Percentiles rank a stretch among this genome's conserved stretches.
phyloP scores from a whole-genome alignment of 192 early-diverging fungal genomes.

The Rhizoclosmatium sp. region DNA sequence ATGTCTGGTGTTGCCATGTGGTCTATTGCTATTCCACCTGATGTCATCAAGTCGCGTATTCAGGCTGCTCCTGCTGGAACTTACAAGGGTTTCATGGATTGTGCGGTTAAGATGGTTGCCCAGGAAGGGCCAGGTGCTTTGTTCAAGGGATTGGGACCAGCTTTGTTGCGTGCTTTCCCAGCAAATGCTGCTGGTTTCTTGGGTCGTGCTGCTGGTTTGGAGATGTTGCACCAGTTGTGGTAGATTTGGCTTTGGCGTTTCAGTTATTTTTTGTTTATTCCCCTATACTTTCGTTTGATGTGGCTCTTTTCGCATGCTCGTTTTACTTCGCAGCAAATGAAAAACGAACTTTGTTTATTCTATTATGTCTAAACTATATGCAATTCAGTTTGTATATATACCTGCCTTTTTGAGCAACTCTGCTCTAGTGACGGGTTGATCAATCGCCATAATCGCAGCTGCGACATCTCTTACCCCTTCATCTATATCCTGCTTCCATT shows the following conservation, averaged over 20 bases:
- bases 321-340: too few species aligned
- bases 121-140: constrained; percentile 79
- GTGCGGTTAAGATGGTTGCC: constrained; percentile 76
- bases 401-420: neutral
- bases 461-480: neutral
- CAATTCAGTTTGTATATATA: too few species aligned
- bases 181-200: constrained; percentile 67
- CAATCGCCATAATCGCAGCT: neutral
- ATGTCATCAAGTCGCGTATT: constrained; percentile 90
- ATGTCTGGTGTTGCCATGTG: constrained; percentile 95
- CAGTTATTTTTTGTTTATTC: too few species aligned
- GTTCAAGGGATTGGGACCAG: constrained; percentile 90
- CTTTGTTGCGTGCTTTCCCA: constrained; percentile 86
- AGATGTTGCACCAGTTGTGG: constrained; percentile 61
- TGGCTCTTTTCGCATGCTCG: too few species aligned
- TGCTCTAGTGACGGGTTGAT: neutral
- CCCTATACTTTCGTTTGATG: too few species aligned
- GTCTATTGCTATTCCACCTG: constrained; percentile 91
- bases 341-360: too few species aligned
- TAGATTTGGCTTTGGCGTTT: constrained; percentile 4
- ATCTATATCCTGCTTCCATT: neutral
- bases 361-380: too few species aligned
- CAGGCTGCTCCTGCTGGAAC: constrained; percentile 89
- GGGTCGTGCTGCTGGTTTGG: constrained; percentile 54
- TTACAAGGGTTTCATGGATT: constrained; percentile 76